Evolutionary conservation across 208 protist genomes (phyloP).

Genomic region (Naegleria lovaniensis): DNA sequence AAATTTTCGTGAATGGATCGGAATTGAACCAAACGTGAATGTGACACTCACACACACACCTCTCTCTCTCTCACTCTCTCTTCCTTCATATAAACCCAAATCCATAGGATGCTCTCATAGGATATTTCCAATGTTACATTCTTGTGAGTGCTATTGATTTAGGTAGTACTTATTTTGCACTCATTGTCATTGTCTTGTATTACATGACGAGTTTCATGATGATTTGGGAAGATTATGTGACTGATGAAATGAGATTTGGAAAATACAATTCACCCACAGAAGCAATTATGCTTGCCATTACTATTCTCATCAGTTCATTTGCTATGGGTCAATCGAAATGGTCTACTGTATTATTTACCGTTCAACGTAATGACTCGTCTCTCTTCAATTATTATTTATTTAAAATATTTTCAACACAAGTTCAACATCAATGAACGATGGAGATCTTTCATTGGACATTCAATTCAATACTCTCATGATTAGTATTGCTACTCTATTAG

Average conservation of each 20-base stretch:
- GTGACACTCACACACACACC: too few species aligned
- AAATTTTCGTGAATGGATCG: too few species aligned
- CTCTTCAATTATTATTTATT: neutral
- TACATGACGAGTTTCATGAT: neutral
- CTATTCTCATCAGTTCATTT: neutral
- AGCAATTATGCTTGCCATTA: neutral
- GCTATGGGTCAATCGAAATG: neutral
- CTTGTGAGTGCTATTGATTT: neutral
- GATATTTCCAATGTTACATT: neutral
- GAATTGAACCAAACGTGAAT: too few species aligned
- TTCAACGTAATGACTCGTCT: neutral
- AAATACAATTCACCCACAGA: conserved; percentile 14
- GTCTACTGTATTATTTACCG: neutral
- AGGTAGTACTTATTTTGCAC: neutral
- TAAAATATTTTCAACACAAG: neutral
- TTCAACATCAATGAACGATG: too few species aligned
- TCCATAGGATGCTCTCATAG: neutral
- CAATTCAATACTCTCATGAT: neutral
- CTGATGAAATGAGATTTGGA: conserved; percentile 9
- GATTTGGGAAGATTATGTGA: conserved; percentile 23
- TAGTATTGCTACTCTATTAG: neutral
- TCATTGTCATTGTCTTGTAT: neutral
- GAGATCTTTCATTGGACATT: too few species aligned
- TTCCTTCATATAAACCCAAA: too few species aligned
- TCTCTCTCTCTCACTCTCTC: too few species aligned